A percentile compares a stretch with the other conserved stretches of the same genome.
These are phyloP conservation scores for Kickxella alabastrina DNA, from an alignment of 192 early-diverging fungal species.

Conservation along the genomic window DNA sequence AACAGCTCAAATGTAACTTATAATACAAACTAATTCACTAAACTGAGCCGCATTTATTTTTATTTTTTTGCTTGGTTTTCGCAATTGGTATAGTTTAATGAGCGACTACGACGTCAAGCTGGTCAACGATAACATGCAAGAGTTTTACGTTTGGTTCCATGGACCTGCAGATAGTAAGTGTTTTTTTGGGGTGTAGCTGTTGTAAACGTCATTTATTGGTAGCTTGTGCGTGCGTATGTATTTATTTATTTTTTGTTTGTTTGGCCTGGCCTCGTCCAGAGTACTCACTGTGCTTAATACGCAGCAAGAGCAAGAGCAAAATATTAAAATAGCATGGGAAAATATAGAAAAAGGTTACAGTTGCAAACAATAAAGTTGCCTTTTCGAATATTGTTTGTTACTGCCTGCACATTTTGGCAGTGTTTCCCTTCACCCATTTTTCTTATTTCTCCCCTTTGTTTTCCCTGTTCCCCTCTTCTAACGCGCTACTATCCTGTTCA, in stretches of 20 bases:
- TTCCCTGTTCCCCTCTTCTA: not conserved
- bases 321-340: too few species aligned
- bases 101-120: constrained; percentile 98
- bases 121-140: constrained; percentile 99
- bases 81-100: constrained; percentile 97
- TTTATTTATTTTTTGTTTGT: not conserved
- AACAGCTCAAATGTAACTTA: too few species aligned
- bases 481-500: too few species aligned
- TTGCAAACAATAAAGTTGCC: too few species aligned
- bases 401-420: too few species aligned
- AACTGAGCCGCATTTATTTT: not conserved
- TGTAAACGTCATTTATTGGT: not conserved
- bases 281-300: too few species aligned
- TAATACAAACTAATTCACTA: not conserved
- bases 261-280: too few species aligned
- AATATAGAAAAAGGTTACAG: too few species aligned
- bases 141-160: constrained; percentile 90
- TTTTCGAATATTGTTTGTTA: too few species aligned
- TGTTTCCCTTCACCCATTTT: not conserved
- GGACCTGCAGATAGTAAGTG: constrained; percentile 90
- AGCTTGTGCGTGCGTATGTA: not conserved
- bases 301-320: too few species aligned
- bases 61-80: not conserved
- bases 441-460: not conserved
- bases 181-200: not conserved